phyloP scores from a whole-genome alignment of 345 rosid species.

The Salix arbutifolia region DNA sequence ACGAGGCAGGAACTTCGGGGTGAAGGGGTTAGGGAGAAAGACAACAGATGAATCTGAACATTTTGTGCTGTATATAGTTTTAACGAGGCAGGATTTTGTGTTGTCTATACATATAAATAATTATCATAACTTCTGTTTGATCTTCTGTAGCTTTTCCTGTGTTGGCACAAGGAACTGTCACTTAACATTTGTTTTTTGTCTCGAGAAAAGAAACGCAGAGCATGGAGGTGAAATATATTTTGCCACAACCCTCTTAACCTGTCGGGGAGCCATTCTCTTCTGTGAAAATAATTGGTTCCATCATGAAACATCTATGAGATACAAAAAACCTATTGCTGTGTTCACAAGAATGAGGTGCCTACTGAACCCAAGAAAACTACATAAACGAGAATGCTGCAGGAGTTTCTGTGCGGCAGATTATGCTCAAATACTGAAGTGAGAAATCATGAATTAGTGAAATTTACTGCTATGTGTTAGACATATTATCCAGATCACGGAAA shows the following conservation, averaged over 20 bases:
- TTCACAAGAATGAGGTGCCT: too few relatives aligned
- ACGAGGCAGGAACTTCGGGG: slow-evolving; percentile 36
- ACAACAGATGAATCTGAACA: slow-evolving; percentile 68
- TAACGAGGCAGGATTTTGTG: slow-evolving; percentile 4
- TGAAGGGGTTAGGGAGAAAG: slow-evolving; percentile 71
- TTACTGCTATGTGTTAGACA: neutral
- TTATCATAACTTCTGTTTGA: neutral
- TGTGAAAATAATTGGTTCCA: too few relatives aligned
- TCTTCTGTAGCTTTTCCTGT: neutral
- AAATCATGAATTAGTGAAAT: neutral
- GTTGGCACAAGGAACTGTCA: neutral
- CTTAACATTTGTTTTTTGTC: neutral
- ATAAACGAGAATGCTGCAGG: too few relatives aligned
- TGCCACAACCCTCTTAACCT: neutral
- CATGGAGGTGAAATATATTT: neutral
- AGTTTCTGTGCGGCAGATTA: too few relatives aligned
- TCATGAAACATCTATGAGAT: too few relatives aligned
- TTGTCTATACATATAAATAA: neutral
- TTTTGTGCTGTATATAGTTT: neutral
- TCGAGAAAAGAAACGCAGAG: neutral
- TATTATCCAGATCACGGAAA: neutral
- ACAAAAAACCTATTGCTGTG: too few relatives aligned
- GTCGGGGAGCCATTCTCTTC: too few relatives aligned
- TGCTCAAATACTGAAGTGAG: too few relatives aligned
- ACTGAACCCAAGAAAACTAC: too few relatives aligned